A percentile compares a stretch with the other conserved stretches of the same genome.
Evolutionary conservation across 1,284 basidiomycete genomes (phyloP).

Genomic region (Phellinidium pouzarii): DNA sequence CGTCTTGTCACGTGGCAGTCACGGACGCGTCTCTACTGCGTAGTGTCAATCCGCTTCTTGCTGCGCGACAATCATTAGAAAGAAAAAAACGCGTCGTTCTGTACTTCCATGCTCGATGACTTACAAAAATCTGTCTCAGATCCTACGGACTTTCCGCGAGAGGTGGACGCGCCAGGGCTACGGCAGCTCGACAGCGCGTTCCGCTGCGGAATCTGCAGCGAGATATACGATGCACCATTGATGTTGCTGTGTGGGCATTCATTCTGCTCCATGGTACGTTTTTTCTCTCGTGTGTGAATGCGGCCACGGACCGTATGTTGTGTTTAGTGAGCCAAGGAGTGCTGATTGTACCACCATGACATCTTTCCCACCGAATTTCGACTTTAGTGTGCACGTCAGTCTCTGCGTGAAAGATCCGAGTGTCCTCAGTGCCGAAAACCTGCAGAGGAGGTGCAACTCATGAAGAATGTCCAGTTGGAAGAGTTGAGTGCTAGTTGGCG

Average conservation of each 20-base stretch:
- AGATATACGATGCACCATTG: constrained; percentile 64
- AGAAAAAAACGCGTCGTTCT: background rate
- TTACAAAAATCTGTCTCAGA: constrained; percentile 39
- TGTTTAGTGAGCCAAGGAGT: background rate
- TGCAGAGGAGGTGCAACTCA: constrained; percentile 50
- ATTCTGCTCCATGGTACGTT: constrained; percentile 67
- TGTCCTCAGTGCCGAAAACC: constrained; percentile 61
- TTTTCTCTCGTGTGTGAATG: background rate
- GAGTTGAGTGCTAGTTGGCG: constrained; percentile 58
- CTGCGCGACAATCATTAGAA: no score
- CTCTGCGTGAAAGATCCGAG: constrained; percentile 47
- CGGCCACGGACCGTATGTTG: background rate
- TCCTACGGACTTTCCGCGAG: constrained; percentile 57
- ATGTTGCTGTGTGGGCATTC: constrained; percentile 66
- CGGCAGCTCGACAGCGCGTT: constrained; percentile 54
- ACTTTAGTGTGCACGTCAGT: constrained; percentile 56
- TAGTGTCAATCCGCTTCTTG: no score
- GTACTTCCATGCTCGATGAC: constrained; percentile 14
- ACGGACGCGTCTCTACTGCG: no score
- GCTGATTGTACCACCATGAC: background rate
- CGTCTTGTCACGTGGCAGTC: no score
- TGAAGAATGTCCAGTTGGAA: constrained; percentile 54
- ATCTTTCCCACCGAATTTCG: constrained; percentile 9
- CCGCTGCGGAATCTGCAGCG: constrained; percentile 65
- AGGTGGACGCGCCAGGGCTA: constrained; percentile 41